Evolutionary conservation across 225 moss, liverwort and hornwort genomes (phyloP), one percentile per base, ranked within the genome.

Genomic region (Polytrichum commune): DNA sequence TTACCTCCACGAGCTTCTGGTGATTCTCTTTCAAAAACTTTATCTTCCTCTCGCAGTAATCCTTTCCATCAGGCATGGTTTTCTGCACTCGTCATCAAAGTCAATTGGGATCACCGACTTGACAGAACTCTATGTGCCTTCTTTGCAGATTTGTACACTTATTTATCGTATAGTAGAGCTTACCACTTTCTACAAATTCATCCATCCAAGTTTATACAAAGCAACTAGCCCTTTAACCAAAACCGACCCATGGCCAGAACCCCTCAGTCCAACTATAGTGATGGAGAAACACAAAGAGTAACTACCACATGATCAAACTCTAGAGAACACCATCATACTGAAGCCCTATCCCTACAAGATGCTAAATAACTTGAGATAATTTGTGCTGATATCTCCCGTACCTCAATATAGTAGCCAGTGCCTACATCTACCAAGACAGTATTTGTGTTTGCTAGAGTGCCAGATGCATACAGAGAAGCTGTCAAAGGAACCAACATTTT

Each of bases 391-490:
- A 46, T 13, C 13, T 46, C 46, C 63, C 82, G 19, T 74, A 90
- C 97, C 94, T 98, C 94, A 56, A 98, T 98, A 63, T 85, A 98
- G 74, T 98, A 98, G 75, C 98, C 98, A 27, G 98, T 98, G 18
- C 98, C 98, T 22, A 95, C 98, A 81, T 98, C 98, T 77, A 98
- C 95, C 60, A 95, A 77, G 4, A 98, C 93, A 46, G 57, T 87
- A 58, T 95, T 87, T 62, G 92, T 74, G 56, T 93, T 91, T 46
- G 95, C 82, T 81, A 98, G 76, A n/a, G 88, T 79, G 46, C 94
- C 98, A 65, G 95, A 85, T 16, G 94, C 98, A 65, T 98, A 98
- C 54, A 98, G 80, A 13, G 98, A 98, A 53, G 98, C 94, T 64
- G 98, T 98, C 78, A 98, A 76, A 53, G 98, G 98, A 29, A 98